phyloP scores from a whole-genome alignment of 2,329 filamentous ascomycete species.

The Metarhizium robertsii region DNA sequence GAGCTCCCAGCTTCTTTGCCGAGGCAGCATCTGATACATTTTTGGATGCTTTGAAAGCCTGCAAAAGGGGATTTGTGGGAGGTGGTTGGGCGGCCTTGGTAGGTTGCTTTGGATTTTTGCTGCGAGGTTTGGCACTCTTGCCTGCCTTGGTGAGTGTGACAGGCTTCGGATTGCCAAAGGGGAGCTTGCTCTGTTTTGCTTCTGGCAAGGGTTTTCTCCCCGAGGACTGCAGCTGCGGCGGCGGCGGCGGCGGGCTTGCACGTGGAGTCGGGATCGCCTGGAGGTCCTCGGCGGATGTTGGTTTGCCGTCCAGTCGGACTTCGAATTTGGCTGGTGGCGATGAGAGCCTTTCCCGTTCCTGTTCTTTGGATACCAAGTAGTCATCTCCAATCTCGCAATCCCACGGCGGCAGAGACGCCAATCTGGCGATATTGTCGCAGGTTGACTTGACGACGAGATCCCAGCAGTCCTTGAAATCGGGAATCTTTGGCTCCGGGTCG shows the following conservation, averaged over 20 bases:
- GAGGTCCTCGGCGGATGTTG: slow-evolving; percentile 28
- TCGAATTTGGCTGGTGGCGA: slow-evolving; percentile 12
- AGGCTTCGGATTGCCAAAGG: slow-evolving; percentile 25
- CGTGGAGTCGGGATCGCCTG: slow-evolving; percentile 48
- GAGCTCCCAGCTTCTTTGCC: slow-evolving; percentile 12
- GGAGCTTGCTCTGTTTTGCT: slow-evolving; percentile 43
- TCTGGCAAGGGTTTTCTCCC: slow-evolving; percentile 30
- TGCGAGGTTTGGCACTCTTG: slow-evolving; percentile 19
- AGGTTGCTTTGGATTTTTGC: slow-evolving; percentile 23
- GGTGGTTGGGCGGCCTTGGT: slow-evolving; percentile 27
- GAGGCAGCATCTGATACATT: slow-evolving; percentile 16
- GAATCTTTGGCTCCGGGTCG: slow-evolving; percentile 70
- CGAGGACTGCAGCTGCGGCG: slow-evolving; percentile 13
- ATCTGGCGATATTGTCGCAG: slow-evolving; percentile 76
- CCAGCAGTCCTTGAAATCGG: slow-evolving; percentile 87
- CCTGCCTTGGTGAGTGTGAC: slow-evolving; percentile 10
- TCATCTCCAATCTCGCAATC: slow-evolving; percentile 43
- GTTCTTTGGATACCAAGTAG: slow-evolving; percentile 35
- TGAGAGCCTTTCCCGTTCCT: slow-evolving; percentile 29
- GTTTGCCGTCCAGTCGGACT: slow-evolving; percentile 20
- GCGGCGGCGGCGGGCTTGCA: slow-evolving; percentile 41
- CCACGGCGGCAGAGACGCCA: slow-evolving; percentile 55
- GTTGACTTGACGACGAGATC: slow-evolving; percentile 81
- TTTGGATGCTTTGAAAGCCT: slow-evolving; percentile 36
- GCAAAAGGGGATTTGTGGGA: slow-evolving; percentile 28